These are phyloP conservation scores for Chlorella sp. DNA, from an alignment of 139 green algal genomes.

Conservation along the genomic window DNA sequence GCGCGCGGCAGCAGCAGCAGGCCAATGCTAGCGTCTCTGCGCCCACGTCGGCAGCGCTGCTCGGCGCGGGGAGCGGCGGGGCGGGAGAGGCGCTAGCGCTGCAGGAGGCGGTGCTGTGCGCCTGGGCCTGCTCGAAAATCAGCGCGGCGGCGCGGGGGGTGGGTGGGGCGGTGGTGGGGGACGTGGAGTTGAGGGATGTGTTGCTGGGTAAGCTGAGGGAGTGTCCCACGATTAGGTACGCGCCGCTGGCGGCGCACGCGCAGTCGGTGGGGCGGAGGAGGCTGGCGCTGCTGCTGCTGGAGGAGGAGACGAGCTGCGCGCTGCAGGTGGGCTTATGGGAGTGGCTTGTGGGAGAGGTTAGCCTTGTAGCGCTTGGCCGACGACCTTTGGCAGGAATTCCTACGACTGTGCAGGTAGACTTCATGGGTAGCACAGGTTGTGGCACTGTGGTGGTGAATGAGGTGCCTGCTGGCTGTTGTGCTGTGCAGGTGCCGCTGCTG, in stretches of 20 bases:
- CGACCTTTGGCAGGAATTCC: too few species aligned
- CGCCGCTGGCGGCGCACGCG: constrained; percentile 39
- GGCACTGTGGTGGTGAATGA: too few species aligned
- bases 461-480: too few species aligned
- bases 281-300: constrained; percentile 59
- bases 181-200: constrained; percentile 52
- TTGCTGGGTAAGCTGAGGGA: constrained; percentile 58
- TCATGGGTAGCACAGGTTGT: too few species aligned
- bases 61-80: background rate
- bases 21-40: too few species aligned
- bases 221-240: constrained; percentile 47
- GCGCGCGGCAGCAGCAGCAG: too few species aligned
- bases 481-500: constrained; percentile 40
- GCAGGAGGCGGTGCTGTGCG: constrained; percentile 49
- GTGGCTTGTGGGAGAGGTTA: background rate
- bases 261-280: constrained; percentile 28
- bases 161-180: constrained; percentile 15
- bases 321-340: constrained; percentile 12
- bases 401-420: too few species aligned
- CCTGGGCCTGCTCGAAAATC: constrained; percentile 85
- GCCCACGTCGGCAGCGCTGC: background rate
- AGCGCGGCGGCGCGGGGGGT: constrained; percentile 12
- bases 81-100: background rate
- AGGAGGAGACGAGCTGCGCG: constrained; percentile 50
- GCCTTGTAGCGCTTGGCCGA: too few species aligned